Base-by-base conservation (phyloP, 2,329 filamentous ascomycete genomes). In the Aureobasidium leucospermi region DNA sequence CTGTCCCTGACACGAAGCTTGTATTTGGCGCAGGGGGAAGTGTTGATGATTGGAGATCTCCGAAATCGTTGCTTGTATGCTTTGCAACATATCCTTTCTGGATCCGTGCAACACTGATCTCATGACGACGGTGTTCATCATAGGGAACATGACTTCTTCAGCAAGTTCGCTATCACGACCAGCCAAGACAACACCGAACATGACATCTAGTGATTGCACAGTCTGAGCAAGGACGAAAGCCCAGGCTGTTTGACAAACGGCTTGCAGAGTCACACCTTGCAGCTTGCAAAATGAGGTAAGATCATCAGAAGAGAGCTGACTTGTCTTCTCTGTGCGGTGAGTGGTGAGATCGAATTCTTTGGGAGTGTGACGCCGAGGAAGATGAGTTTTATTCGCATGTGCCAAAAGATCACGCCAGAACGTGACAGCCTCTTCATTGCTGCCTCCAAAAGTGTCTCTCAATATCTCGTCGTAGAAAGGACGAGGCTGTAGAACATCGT, bases 61-160 rank as follows among this genome's bases (percentile, higher is more conserved):
- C 1, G 79, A 77, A 71, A 89, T 82, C 62, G 82, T 86, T 1
- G 85, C 81, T 67, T 96, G 90, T 64, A 91, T 79, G 67, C 92
- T 88, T 11, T 76, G 78, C 31, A 96, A 73, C 73, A 95, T 85
- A 0, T 85, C 80, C 0, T 71, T 64, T 0, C 81, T 74, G 0
- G 79, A 84, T 1, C 89, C 89, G 65, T 94, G 88, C 2, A 96
- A 70, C 2, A 92, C 79, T 1, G 81, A 81, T 10, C 91, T 81
- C 7, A 96, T 78, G 0, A 87, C 83, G 0, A 96, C 85, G 0
- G 92, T 96, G 68, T 96, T 96, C 89, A 96, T 96, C 0, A 88
- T 90, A 0, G 92, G 93, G 67, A 96, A 96, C 68, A 92, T 79
- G 11, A 93, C 73, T 29, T 82, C 72, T 45, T 88, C 82, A 0